Base-by-base conservation (phyloP, 495 filamentous ascomycete species). In the Penicillium paradoxum region DNA sequence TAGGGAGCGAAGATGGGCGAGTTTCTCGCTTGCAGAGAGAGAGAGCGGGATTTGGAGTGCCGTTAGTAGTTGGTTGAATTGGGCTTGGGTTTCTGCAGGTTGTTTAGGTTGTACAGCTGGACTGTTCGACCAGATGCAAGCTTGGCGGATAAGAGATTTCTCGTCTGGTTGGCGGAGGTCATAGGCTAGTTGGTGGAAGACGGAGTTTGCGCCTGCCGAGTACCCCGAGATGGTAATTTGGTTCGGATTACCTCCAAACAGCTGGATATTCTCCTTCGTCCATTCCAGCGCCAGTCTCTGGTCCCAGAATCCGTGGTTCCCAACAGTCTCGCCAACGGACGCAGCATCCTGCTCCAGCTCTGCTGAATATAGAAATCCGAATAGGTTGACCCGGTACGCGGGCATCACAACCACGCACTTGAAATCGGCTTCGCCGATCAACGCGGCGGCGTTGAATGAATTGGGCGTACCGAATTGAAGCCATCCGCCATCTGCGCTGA, bases 271-370 rank as follows among this genome's bases (percentile, higher is more conserved):
- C 30, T 81, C 72, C 54, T 73, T 68, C 1, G 84, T 80, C 86
- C 86, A 89, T 66, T 84, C 75, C 18, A 89, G 67, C 39, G 81
- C 66, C 24, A 81, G 59, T 52, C 79, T 73, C 60, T 89, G 86
- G 60, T 90, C 86, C 70, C 80, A 82, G 56, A 90, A 73, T 5
- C 86, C 86, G 25, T 86, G 65, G 59, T 90, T 90, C 19, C 86
- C 71, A 3, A 63, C 58, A 6, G 67, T 63, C 21, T 76, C 69
- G 0, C 55, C 54, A 2, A 54, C 62, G 13, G 78, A 29, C 0
- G 80, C 79, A 15, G 81, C 78, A 48, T 81, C 77, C 2, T 77
- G 74, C 13, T 75, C 73, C 19, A 83, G 24, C 56, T 76, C 75
- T 2, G 55, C 49, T 1, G 80, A 82, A 22, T 83, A 75, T 19